Percentiles rank a stretch among this genome's conserved stretches.
Evolutionary conservation across 495 filamentous ascomycete genomes (phyloP).

Genomic region (Immersiella caudata): DNA sequence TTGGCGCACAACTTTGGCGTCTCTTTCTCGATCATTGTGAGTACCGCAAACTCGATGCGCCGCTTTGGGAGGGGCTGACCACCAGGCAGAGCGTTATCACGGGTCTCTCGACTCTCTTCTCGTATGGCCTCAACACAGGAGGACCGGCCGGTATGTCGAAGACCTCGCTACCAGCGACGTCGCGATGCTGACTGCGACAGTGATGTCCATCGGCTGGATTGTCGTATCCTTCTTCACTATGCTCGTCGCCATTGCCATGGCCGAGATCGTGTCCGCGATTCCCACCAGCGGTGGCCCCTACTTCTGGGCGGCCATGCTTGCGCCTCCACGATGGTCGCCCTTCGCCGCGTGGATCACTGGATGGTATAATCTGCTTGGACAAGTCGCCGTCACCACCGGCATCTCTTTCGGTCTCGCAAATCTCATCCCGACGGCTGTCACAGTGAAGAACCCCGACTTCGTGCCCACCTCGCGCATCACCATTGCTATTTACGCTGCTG

Average conservation of each 20-base stretch:
- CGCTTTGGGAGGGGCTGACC: not conserved
- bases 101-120: conserved; percentile 60
- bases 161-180: not conserved
- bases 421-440: conserved; percentile 61
- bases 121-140: conserved; percentile 59
- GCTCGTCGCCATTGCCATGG: conserved; percentile 60
- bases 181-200: conserved; percentile 21
- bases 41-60: conserved; percentile 23
- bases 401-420: conserved; percentile 67
- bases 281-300: conserved; percentile 67
- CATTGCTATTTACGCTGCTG: conserved; percentile 64
- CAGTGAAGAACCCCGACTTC: conserved; percentile 56
- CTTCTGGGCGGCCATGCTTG: conserved; percentile 67
- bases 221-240: conserved; percentile 40
- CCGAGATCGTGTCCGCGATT: conserved; percentile 67
- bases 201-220: conserved; percentile 49
- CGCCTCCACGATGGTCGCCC: conserved; percentile 56
- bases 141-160: conserved; percentile 57
- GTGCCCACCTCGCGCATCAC: conserved; percentile 54
- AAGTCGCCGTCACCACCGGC: conserved; percentile 68
- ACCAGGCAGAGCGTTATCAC: conserved; percentile 59
- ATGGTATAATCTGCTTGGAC: conserved; percentile 64
- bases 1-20: conserved; percentile 67
- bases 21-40: conserved; percentile 66
- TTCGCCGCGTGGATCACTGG: conserved; percentile 68